Conservation (phyloP, 768 basidiomycete species). For the Russula sp. region DNA sequence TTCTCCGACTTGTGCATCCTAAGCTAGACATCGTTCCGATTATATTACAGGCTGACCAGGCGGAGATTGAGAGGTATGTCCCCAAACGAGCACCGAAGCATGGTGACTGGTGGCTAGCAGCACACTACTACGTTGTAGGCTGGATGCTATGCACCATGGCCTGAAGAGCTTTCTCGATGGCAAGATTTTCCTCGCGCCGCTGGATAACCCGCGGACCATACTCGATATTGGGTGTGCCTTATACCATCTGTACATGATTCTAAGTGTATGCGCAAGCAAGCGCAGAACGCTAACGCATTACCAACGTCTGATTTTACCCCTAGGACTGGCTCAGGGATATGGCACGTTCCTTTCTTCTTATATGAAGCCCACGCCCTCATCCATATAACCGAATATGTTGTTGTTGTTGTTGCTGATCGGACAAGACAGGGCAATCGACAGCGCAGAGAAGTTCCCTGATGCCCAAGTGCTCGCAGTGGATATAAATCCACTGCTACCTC, state of each 20-base stretch:
- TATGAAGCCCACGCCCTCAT: background rate
- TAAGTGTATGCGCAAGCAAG: background rate
- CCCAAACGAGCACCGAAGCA: background rate
- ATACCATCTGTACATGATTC: too few relatives aligned
- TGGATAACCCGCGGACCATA: slow-evolving; percentile 23
- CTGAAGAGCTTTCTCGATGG: slow-evolving; percentile 22
- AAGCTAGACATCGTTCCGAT: too few relatives aligned
- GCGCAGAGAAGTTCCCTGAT: slow-evolving; percentile 16
- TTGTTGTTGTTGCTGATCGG: background rate
- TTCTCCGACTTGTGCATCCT: background rate
- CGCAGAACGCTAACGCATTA: background rate
- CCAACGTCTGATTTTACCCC: too few relatives aligned
- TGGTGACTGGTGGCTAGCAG: background rate
- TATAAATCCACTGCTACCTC: slow-evolving; percentile 17
- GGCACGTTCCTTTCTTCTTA: background rate
- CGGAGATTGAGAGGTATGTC: slow-evolving; percentile 3
- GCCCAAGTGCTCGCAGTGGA: slow-evolving; percentile 23
- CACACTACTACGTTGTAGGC: slow-evolving; percentile 6
- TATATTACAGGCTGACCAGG: slow-evolving; percentile 1
- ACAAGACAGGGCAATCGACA: slow-evolving; percentile 24
- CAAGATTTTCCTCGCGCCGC: slow-evolving; percentile 15
- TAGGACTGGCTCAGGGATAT: slow-evolving; percentile 15
- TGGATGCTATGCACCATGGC: slow-evolving; percentile 24
- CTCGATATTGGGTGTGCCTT: slow-evolving; percentile 24
- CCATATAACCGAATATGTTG: background rate